A percentile compares a stretch with the other conserved stretches of the same genome.
Conservation (phyloP, 2,329 filamentous ascomycete species). For the Ilyonectria robusta region DNA sequence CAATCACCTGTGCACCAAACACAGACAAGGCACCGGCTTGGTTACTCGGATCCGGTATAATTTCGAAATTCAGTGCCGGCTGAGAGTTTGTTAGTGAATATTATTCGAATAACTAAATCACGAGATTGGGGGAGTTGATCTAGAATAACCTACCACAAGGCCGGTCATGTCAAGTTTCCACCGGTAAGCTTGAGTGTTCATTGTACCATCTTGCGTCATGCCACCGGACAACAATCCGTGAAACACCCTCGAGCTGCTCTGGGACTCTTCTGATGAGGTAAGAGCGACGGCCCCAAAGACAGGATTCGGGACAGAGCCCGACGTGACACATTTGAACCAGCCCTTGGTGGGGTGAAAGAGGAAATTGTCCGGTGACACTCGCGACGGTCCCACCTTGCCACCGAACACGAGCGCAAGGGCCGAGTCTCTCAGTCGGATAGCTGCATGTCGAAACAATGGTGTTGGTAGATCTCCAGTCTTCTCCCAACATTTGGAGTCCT, state of each 20-base stretch:
- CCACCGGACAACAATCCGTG: slow-evolving; percentile 80
- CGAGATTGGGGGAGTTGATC: neutral
- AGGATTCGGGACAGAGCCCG: slow-evolving; percentile 52
- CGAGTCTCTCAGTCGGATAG: slow-evolving; percentile 65
- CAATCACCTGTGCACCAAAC: slow-evolving; percentile 51
- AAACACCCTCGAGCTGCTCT: slow-evolving; percentile 51
- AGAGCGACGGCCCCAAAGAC: slow-evolving; percentile 62
- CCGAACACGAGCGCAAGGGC: slow-evolving; percentile 71
- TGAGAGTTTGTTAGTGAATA: slow-evolving; percentile 23
- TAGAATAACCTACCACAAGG: slow-evolving; percentile 51
- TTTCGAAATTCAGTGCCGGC: slow-evolving; percentile 48
- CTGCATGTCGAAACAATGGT: slow-evolving; percentile 83
- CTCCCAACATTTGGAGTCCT: slow-evolving; percentile 70
- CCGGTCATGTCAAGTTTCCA: slow-evolving; percentile 70
- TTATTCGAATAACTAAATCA: neutral
- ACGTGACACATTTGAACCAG: slow-evolving; percentile 61
- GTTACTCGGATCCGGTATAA: slow-evolving; percentile 15
- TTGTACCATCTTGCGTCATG: slow-evolving; percentile 73
- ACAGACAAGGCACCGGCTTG: slow-evolving; percentile 42
- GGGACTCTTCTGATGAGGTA: slow-evolving; percentile 41
- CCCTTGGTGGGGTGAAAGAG: slow-evolving; percentile 65
- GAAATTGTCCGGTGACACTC: slow-evolving; percentile 66
- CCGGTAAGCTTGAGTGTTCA: slow-evolving; percentile 73
- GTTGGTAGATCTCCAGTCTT: slow-evolving; percentile 75
- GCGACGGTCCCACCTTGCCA: slow-evolving; percentile 68